Conservation (phyloP, 768 basidiomycete genomes). For the Cyclocybe cylindracea region DNA sequence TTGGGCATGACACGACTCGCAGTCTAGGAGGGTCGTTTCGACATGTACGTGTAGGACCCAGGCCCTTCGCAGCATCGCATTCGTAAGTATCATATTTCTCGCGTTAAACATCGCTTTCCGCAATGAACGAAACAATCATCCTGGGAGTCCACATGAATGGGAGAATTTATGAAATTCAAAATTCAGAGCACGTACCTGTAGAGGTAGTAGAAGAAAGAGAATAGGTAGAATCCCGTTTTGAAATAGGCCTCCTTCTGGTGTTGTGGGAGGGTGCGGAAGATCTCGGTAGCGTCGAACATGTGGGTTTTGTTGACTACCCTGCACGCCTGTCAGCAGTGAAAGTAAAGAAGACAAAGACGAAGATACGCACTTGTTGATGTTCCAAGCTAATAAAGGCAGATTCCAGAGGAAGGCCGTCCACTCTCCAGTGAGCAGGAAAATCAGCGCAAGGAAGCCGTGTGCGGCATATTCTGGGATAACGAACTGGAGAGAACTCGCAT, state of each 20-base stretch:
- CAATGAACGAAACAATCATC: slow-evolving; percentile 85
- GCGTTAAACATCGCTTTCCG: slow-evolving; percentile 55
- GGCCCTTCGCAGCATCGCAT: no score
- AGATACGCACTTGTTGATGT: slow-evolving; percentile 87
- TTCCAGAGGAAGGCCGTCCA: slow-evolving; percentile 91
- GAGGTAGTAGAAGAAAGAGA: slow-evolving; percentile 90
- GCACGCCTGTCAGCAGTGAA: background rate
- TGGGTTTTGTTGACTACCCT: slow-evolving; percentile 72
- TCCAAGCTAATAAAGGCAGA: slow-evolving; percentile 83
- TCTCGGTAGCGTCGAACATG: slow-evolving; percentile 99
- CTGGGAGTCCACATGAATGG: slow-evolving; percentile 32
- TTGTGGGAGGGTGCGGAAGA: slow-evolving; percentile 88
- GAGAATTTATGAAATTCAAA: background rate
- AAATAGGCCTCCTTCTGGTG: slow-evolving; percentile 97
- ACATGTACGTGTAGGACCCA: no score
- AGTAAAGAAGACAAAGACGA: background rate
- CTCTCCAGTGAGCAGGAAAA: slow-evolving; percentile 92
- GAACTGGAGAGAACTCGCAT: slow-evolving; percentile 55
- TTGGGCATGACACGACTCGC: no score
- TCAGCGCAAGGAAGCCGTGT: slow-evolving; percentile 82
- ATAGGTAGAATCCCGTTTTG: slow-evolving; percentile 89
- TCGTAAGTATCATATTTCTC: background rate
- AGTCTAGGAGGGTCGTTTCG: no score
- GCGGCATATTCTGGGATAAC: slow-evolving; percentile 95
- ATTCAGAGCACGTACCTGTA: slow-evolving; percentile 64